Percentiles rank a stretch among this genome's conserved stretches.
Conservation (phyloP, 2,329 filamentous ascomycete genomes). For the Stachybotrys echinatus region DNA sequence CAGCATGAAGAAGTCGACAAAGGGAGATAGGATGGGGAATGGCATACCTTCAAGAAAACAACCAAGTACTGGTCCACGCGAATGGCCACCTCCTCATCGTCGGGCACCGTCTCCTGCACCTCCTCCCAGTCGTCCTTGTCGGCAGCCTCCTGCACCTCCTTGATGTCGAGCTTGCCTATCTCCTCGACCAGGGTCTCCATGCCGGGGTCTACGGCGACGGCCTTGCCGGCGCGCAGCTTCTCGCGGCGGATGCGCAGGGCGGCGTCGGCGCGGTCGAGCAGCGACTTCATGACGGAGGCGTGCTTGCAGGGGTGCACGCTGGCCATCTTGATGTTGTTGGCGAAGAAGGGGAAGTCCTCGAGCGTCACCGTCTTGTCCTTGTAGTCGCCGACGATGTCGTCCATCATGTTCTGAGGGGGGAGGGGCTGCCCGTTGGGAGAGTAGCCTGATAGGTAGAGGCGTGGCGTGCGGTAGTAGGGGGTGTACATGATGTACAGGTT, state of each 20-base stretch:
- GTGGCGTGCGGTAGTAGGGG: slow-evolving; percentile 91
- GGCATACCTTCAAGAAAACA: slow-evolving; percentile 78
- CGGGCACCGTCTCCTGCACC: slow-evolving; percentile 53
- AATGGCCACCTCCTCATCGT: slow-evolving; percentile 71
- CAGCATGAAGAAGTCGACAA: not conserved
- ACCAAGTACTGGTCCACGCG: slow-evolving; percentile 85
- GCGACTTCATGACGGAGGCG: slow-evolving; percentile 94
- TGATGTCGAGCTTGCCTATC: slow-evolving; percentile 59
- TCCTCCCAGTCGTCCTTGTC: slow-evolving; percentile 62
- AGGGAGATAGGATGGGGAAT: not conserved
- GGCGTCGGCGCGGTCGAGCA: slow-evolving; percentile 91
- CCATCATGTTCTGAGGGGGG: slow-evolving; percentile 83
- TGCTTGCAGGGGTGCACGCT: slow-evolving; percentile 97
- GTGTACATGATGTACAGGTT: slow-evolving; percentile 98
- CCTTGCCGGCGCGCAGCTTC: slow-evolving; percentile 63
- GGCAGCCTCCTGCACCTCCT: slow-evolving; percentile 44
- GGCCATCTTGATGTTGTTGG: slow-evolving; percentile 88
- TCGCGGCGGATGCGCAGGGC: slow-evolving; percentile 84
- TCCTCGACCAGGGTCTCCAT: slow-evolving; percentile 86
- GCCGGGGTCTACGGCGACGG: slow-evolving; percentile 43
- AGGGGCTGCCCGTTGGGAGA: slow-evolving; percentile 73
- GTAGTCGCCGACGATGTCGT: slow-evolving; percentile 93
- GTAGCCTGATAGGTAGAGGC: slow-evolving; percentile 92
- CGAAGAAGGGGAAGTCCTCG: slow-evolving; percentile 95
- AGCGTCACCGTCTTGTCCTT: slow-evolving; percentile 98